Evolutionary conservation across 2,329 filamentous ascomycete genomes (phyloP), one percentile per base, ranked within the genome.

Genomic region (Alternaria consortialis): DNA sequence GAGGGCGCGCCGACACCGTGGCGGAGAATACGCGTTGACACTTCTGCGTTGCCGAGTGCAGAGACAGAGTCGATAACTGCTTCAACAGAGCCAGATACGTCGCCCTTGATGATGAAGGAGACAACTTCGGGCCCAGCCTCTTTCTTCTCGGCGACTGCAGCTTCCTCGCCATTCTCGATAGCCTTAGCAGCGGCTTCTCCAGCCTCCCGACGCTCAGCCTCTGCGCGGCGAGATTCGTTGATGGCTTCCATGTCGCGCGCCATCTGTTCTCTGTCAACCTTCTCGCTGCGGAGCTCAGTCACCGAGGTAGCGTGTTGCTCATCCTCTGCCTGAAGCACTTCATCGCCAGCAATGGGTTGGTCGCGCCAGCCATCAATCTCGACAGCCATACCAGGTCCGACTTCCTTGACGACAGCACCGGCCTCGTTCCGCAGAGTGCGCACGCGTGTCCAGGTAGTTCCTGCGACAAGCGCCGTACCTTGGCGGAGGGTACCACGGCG

Each of bases 281-380:
- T 88, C 69, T 94, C 91, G 34, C 87, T 79, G 9, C 95, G 90
- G 72, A 94, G 92, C 2, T 90, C 87, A 2, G 94, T 85, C 0
- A 95, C 94, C 2, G 84, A 86, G 72, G 92, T 92, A 36, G 93
- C 95, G 64, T 87, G 90, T 61, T 88, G 86, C 80, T 98, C 94
- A 67, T 89, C 88, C 0, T 86, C 83, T 1, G 94, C 92, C 80
- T 98, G 91, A 0, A 99, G 84, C 8, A 97, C 90, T 81, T 93
- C 88, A 71, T 96, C 92, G 51, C 96, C 96, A 1, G 95, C 94
- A 25, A 87, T 85, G 1, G 95, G 94, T 66, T 93, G 90, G 36
- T 93, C 91, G 70, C 90, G 89, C 95, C 95, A 99, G n/a, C 95
- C 95, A 64, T 97, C 88, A 20, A 99, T 88, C 78, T 98, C 93